phyloP scores from a whole-genome alignment of 352 stramenopile species.

The Globisporangium polare region DNA sequence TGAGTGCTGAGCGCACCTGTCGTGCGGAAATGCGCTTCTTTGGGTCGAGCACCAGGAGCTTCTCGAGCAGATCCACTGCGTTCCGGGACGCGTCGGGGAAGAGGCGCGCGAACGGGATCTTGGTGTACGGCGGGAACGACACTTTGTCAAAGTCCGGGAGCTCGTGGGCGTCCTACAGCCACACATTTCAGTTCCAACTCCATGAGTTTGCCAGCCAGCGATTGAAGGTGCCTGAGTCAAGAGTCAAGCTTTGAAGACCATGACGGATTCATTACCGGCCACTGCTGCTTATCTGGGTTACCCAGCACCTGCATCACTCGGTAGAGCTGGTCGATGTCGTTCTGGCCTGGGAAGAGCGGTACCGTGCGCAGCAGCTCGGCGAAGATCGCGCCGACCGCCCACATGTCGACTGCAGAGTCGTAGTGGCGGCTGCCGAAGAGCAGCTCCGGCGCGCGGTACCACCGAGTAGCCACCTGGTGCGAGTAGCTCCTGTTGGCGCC shows the following conservation, averaged over 20 bases:
- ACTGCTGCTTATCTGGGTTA: constrained; percentile 44
- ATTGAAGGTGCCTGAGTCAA: background rate
- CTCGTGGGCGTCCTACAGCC: constrained; percentile 23
- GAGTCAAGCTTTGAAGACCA: background rate
- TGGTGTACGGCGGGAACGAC: constrained; percentile 48
- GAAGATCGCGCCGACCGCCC: constrained; percentile 60
- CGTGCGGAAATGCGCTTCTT: constrained; percentile 32
- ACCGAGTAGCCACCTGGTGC: constrained; percentile 77
- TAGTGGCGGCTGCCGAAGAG: constrained; percentile 72
- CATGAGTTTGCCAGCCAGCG: too few species aligned
- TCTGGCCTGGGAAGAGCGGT: constrained; percentile 75
- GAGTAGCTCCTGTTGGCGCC: constrained; percentile 38
- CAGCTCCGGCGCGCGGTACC: constrained; percentile 79
- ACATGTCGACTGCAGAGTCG: constrained; percentile 64
- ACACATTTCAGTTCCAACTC: background rate
- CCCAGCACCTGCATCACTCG: constrained; percentile 67
- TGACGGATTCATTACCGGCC: too few species aligned
- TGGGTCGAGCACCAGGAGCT: constrained; percentile 33
- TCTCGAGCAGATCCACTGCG: constrained; percentile 50
- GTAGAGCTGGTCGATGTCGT: constrained; percentile 81
- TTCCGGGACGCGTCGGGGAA: constrained; percentile 40
- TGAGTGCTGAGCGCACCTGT: constrained; percentile 21
- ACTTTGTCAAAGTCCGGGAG: constrained; percentile 76
- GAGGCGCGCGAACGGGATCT: constrained; percentile 33
- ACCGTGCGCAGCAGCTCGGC: constrained; percentile 57